Base-by-base conservation (phyloP, 441 rosid genomes). In the Populus hybrid region DNA sequence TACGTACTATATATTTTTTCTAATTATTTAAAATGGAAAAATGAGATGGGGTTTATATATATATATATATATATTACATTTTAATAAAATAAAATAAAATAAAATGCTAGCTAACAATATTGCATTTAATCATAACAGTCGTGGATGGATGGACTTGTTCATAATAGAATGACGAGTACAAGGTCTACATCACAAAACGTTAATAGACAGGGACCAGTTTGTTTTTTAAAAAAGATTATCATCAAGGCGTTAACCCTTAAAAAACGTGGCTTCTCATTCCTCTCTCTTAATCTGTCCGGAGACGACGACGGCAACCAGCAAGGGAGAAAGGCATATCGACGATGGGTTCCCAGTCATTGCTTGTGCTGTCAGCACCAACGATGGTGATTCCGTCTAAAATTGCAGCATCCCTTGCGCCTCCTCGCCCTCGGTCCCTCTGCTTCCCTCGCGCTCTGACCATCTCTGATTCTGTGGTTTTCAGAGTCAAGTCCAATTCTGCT, bases 371-470 rank as follows among this genome's bases (percentile, higher is more conserved):
- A 46, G 57, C 67, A 63, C 10, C 67, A 63, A 8, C 28, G n/a
- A 7, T 8, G 26, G 3, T 24, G 26, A 21, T 24, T 1, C 30
- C 67, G 30, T 63, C 67, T 63, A n/a, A 46, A 46, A 14, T 46
- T 46, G 57, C 57, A 46, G 57, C 71, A 64, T 32, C 72, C 9
- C 28, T 34, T 26, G 3, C 63, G 3, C 57, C 59, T 70, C 72
- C 71, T 32, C 34, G 77, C 40, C 30, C 76, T 8, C 20, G 38
- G 18, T 28, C 66, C 38, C 59, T 67, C n/a, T 78, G 30, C 76
- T 78, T 79, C 36, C 71, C 78, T 34, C 70, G 71, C 63, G 23
- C 21, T 24, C 59, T 73, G 12, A 80, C 75, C 8, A 12, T 30
- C 12, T 2, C 59, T 4, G 23, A 66, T 59, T 32, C 24, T 10